Base-by-base conservation (phyloP, 208 protist genomes). In the Leptomonas seymouri region DNA sequence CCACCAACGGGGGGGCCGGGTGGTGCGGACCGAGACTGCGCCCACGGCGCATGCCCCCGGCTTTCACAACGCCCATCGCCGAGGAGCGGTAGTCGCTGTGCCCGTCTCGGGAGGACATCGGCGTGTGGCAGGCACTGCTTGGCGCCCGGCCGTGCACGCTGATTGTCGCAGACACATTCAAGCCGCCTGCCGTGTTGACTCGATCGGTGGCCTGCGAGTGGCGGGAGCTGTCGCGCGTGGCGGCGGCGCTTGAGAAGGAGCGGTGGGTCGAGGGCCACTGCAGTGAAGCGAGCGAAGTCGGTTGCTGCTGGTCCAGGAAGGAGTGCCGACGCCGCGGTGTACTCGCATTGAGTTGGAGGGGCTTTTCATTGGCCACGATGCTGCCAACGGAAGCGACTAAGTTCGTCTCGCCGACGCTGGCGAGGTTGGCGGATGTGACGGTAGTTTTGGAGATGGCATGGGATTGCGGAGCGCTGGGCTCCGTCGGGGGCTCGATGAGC, bases 191-290 rank as follows among this genome's bases (percentile, higher is more conserved):
- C 0, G 42, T 27, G 70, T 48, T 71, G n/a, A 50, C 21, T 1
- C 34, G 51, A 36, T 72, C 66, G 1, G 65, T 30, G 8, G 59
- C 31, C 61, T 72, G 67, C 36, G 77, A 73, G 61, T 76, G 69
- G 27, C 77, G 54, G 15, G 77, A 78, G 71, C 71, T 82, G 60
- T 82, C 77, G 30, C 77, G 66, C 18, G 71, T 78, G n/a, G 67
- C 77, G 14, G 71, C 50, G 14, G 72, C 58, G 48, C 77, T 82
- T 66, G 71, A 78, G 61, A 67, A 64, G 39, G 77, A 82, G 53
- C 77, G 77, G 60, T 74, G 77, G n/a, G 67, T 70, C 16, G 77
- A 82, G 8, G 77, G 77, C 77, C 77, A 82, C 48, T 78, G 74
- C 74, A 80, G 53, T 21, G 74, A 80, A 23, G 62, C 74, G 39